These are phyloP conservation scores for Globisporangium radiosum DNA, from an alignment of 352 stramenopile species.

Conservation along the genomic window DNA sequence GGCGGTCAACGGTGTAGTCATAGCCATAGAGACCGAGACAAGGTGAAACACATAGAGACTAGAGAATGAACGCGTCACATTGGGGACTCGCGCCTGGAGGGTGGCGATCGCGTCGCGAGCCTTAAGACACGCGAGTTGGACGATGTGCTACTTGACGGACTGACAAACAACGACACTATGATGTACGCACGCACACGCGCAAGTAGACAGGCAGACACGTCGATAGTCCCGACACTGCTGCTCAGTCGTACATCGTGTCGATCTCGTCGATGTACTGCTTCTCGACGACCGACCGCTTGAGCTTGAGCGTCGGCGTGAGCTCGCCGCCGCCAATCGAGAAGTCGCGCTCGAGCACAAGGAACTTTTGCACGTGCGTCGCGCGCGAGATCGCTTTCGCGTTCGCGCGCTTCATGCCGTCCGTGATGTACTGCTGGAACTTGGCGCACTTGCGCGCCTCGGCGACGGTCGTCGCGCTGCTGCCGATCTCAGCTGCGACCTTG, in stretches of 20 bases:
- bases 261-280: conserved; percentile 87
- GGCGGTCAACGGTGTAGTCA: not conserved
- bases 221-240: no score
- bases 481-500: conserved; percentile 50
- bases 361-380: conserved; percentile 73
- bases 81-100: no score
- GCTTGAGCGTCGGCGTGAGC: conserved; percentile 92
- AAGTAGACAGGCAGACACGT: no score
- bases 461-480: conserved; percentile 64
- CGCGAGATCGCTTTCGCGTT: conserved; percentile 47
- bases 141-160: no score
- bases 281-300: conserved; percentile 85
- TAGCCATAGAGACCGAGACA: not conserved
- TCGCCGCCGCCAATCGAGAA: conserved; percentile 87
- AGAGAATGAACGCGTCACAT: no score
- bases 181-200: no score
- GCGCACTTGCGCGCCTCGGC: conserved; percentile 58
- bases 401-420: conserved; percentile 53
- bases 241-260: conserved; percentile 71
- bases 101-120: no score
- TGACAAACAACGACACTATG: no score
- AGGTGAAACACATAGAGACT: no score
- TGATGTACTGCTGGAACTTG: conserved; percentile 75
- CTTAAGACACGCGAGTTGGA: no score
- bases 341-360: conserved; percentile 61